These are phyloP conservation scores for Tolypocladium inflatum DNA, from an alignment of 2,329 filamentous ascomycete genomes.

Conservation along the genomic window DNA sequence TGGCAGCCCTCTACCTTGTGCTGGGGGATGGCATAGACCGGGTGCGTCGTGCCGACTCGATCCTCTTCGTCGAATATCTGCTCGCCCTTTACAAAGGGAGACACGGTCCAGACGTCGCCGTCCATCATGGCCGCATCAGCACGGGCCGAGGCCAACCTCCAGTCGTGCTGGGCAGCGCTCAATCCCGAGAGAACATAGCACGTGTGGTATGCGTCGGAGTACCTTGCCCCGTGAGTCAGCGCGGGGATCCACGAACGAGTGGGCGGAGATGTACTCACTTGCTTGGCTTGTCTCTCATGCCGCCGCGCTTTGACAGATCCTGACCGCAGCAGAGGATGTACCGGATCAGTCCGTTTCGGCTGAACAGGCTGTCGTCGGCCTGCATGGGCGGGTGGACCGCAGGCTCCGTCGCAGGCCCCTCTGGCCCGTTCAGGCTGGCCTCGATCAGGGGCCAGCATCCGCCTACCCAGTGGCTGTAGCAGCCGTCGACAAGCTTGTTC, in stretches of 20 bases:
- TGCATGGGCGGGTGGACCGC: constrained; percentile 17
- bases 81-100: constrained; percentile 41
- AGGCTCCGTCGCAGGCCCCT: constrained; percentile 17
- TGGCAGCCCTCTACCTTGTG: constrained; percentile 55
- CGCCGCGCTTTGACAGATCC: constrained; percentile 58
- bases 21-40: constrained; percentile 76
- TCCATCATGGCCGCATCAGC: constrained; percentile 21
- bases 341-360: constrained; percentile 71
- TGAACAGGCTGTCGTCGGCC: constrained; percentile 52
- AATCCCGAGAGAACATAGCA: constrained; percentile 85
- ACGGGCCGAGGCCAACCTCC: constrained; percentile 32
- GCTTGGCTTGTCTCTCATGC: constrained; percentile 86
- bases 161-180: constrained; percentile 68
- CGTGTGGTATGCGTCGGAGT: constrained; percentile 82
- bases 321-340: constrained; percentile 91
- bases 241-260: neutral
- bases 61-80: constrained; percentile 65
- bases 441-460: constrained; percentile 90
- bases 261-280: constrained; percentile 48
- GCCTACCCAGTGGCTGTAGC: constrained; percentile 97
- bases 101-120: constrained; percentile 34
- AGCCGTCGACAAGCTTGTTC: constrained; percentile 96
- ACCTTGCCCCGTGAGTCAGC: constrained; percentile 22
- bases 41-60: constrained; percentile 62
- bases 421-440: constrained; percentile 56